phyloP scores from a whole-genome alignment of 441 rosid species.

The Gossypium schwendimanii region DNA sequence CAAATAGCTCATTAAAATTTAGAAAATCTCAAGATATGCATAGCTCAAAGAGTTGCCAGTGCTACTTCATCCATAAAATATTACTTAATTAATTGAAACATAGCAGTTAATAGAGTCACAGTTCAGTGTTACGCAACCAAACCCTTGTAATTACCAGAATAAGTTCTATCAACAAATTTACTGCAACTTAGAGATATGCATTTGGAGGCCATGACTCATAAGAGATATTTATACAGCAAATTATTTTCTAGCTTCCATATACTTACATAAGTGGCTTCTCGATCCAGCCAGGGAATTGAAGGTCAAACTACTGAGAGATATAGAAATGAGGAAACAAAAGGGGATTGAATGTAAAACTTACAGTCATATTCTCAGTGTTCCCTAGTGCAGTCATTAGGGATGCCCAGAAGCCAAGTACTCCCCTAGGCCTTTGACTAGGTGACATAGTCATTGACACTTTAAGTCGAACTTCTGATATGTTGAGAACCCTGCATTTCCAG shows the following conservation, averaged over 20 bases:
- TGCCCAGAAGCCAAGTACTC: slow-evolving; percentile 97
- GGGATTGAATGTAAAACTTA: slow-evolving; percentile 33
- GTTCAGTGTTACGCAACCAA: not conserved
- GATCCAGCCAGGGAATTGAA: slow-evolving; percentile 6
- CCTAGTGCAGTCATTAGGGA: slow-evolving; percentile 98
- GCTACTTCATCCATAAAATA: not conserved
- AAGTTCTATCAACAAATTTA: not conserved
- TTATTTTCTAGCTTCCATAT: slow-evolving; percentile 3
- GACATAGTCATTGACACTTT: slow-evolving; percentile 96
- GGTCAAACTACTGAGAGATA: not conserved
- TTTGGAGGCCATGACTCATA: not conserved
- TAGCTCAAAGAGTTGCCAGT: not conserved
- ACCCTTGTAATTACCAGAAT: slow-evolving; percentile 1
- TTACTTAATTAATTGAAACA: not conserved
- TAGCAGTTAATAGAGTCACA: not conserved
- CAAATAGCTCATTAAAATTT: not conserved
- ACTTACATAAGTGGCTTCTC: not conserved
- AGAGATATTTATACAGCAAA: not conserved
- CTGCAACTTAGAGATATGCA: not conserved
- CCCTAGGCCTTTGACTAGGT: slow-evolving; percentile 91
- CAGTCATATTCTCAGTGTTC: slow-evolving; percentile 96
- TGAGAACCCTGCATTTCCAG: slow-evolving; percentile 60
- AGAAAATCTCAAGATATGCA: not conserved
- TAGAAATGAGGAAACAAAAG: not conserved
- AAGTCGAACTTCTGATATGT: slow-evolving; percentile 85